Base-by-base conservation (phyloP, 164 flowering plant genomes). In the Dillenia suffruticosa region DNA sequence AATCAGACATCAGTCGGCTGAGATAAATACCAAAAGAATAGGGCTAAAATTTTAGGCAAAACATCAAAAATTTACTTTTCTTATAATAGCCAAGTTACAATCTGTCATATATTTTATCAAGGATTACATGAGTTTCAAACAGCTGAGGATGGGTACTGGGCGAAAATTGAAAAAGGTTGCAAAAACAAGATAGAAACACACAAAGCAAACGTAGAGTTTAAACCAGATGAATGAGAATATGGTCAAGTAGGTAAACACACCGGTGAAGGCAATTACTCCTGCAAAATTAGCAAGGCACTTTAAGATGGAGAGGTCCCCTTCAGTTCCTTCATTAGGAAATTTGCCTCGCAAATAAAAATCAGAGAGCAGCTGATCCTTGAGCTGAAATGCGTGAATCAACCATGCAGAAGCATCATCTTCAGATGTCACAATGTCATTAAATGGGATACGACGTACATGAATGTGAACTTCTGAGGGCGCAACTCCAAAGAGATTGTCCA, bases 401-500 rank as follows among this genome's bases (percentile, higher is more conserved):
- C 97, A 92, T 52, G 70, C 60, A 22, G 83, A 12, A 58, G 74
- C 78, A 56, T 76, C 82, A 32, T 67, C 52, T 69, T 90, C 93
- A 51, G 86, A 72, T 51, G 67, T 50, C 8, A 96, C 97, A 61
- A 92, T 88, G 43, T 73, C 73, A 0, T 60, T 62, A 5, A 80
- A 57, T 11, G 77, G 74, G 52, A 88, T 65, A 5, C 96, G 92
- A 14, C 72, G 74, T 24, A 90, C 59, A 57, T 92, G 90, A 54
- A 90, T 77, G 68, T 92, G 98, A 70, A 92, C 98, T 72, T 90
- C 97, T 11, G 96, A 74, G 49, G 96, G 98, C 46, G 77, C 81
- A 45, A 88, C 79, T 9, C 98, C 98, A 60, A 79, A 90, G 12
- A 83, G 89, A 63, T 92, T 92, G 79, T 92, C 98, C 75, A 87